phyloP scores from a whole-genome alignment of 306 rosid genomes.

The Ormosia semicastrata region DNA sequence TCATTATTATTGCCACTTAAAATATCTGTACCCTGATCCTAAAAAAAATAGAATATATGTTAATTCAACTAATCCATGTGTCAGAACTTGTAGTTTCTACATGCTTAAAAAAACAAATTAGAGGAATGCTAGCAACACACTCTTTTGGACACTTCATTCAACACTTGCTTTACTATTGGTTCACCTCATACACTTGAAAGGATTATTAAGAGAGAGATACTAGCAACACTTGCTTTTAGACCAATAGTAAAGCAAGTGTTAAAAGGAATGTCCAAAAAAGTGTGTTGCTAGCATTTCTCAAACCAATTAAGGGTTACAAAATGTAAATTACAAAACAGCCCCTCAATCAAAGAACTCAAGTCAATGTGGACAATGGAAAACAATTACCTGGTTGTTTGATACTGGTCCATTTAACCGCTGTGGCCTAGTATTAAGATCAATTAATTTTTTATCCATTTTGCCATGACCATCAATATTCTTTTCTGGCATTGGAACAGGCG shows the following conservation, averaged over 20 bases:
- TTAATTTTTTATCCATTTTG: conserved; percentile 36
- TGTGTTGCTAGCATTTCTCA: too few relatives aligned
- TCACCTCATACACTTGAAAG: too few relatives aligned
- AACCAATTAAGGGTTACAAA: too few relatives aligned
- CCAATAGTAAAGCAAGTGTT: too few relatives aligned
- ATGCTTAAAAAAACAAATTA: background rate
- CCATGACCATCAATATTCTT: conserved; percentile 32
- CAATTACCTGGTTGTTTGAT: conserved; percentile 43
- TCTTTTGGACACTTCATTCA: too few relatives aligned
- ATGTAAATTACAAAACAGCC: background rate
- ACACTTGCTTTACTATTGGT: too few relatives aligned
- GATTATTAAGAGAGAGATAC: too few relatives aligned
- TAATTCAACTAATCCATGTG: conserved; percentile 1
- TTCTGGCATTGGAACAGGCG: conserved; percentile 33
- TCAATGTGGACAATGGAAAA: background rate
- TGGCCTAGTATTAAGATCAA: conserved; percentile 56
- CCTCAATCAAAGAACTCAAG: background rate
- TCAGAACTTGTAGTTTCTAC: background rate
- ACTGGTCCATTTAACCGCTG: conserved; percentile 40
- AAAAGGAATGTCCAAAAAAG: too few relatives aligned
- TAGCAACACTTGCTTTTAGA: too few relatives aligned
- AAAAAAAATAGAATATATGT: background rate
- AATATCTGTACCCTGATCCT: conserved; percentile 36
- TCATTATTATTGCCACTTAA: conserved; percentile 36
- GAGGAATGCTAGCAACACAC: too few relatives aligned